phyloP scores from a whole-genome alignment of 768 basidiomycete genomes.

The Collybiopsis luxurians region DNA sequence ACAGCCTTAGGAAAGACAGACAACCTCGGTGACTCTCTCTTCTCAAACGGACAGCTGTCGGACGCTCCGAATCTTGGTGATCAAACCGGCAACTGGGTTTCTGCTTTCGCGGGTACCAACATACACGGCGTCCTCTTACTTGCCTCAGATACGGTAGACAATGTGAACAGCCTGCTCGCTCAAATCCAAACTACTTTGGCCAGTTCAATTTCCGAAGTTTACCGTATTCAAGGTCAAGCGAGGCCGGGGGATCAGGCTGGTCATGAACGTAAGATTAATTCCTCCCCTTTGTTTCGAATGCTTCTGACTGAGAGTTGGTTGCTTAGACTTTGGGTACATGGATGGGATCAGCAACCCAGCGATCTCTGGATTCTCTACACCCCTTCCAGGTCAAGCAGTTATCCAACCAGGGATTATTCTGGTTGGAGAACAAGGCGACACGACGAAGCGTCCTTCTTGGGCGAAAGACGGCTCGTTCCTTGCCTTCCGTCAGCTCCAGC shows the following conservation, averaged over 20 bases:
- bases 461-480: slow-evolving; percentile 19
- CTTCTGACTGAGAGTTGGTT: neutral
- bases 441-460: slow-evolving; percentile 11
- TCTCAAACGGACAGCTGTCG: neutral
- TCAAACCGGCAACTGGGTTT: slow-evolving; percentile 14
- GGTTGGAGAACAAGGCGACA: slow-evolving; percentile 24
- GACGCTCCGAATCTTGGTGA: slow-evolving; percentile 13
- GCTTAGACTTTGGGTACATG: slow-evolving; percentile 20
- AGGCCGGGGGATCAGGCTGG: slow-evolving; percentile 22
- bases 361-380: slow-evolving; percentile 16
- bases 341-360: slow-evolving; percentile 22
- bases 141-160: slow-evolving; percentile 17
- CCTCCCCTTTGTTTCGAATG: slow-evolving; percentile 16
- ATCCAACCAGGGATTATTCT: slow-evolving; percentile 14
- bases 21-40: neutral
- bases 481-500: slow-evolving; percentile 30
- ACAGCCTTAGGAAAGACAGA: neutral
- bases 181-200: slow-evolving; percentile 18
- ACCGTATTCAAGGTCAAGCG: slow-evolving; percentile 17
- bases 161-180: slow-evolving; percentile 15
- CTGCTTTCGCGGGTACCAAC: slow-evolving; percentile 15
- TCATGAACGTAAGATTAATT: slow-evolving; percentile 23
- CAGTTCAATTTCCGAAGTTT: slow-evolving; percentile 15
- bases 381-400: slow-evolving; percentile 14
- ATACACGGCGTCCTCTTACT: slow-evolving; percentile 21